phyloP scores from a whole-genome alignment of 805 yeast genomes.

The Saccharomycopsis sp. region DNA sequence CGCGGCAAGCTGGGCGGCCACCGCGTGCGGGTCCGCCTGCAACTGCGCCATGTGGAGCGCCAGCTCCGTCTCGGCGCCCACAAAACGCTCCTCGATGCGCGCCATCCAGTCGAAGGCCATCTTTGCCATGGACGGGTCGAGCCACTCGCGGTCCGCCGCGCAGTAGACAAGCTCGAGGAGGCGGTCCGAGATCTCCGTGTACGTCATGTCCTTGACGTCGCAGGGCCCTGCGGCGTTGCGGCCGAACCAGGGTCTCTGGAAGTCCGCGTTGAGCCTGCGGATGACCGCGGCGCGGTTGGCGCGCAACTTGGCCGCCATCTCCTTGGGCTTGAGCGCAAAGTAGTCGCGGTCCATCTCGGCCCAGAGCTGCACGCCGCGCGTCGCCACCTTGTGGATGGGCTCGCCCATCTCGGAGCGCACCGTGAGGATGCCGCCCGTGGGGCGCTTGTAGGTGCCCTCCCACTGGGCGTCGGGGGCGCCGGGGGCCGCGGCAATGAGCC shows the following conservation, averaged over 20 bases:
- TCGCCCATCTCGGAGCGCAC: conserved; percentile 99
- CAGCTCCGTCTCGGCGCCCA: conserved; percentile 50
- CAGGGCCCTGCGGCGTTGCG: conserved; percentile 67
- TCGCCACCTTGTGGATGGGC: conserved; percentile 97
- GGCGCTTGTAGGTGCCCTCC: conserved; percentile 91
- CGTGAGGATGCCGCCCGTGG: conserved; percentile 95
- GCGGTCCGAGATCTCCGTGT: conserved; percentile 82
- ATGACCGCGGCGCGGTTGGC: conserved; percentile 85
- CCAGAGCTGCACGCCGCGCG: conserved; percentile 97
- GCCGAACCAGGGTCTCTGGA: conserved; percentile 98
- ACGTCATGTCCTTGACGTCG: conserved; percentile 94
- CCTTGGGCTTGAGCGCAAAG: conserved; percentile 84
- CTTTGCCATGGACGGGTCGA: conserved; percentile 78
- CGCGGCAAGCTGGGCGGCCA: conserved; percentile 51
- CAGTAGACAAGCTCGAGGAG: conserved; percentile 85
- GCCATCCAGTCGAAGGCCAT: conserved; percentile 80
- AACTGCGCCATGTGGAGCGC: conserved; percentile 67
- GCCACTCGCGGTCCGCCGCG: conserved; percentile 69
- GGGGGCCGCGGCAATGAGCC: conserved; percentile 80
- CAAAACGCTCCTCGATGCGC: conserved; percentile 96
- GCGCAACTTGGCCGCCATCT: conserved; percentile 70
- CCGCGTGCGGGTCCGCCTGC: conserved; percentile 59
- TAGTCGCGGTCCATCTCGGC: conserved; percentile 93
- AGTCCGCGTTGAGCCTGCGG: conserved; percentile 81
- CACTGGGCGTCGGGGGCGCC: conserved; percentile 87